Conservation (phyloP, 2,329 filamentous ascomycete species). For the Beauveria sp. region DNA sequence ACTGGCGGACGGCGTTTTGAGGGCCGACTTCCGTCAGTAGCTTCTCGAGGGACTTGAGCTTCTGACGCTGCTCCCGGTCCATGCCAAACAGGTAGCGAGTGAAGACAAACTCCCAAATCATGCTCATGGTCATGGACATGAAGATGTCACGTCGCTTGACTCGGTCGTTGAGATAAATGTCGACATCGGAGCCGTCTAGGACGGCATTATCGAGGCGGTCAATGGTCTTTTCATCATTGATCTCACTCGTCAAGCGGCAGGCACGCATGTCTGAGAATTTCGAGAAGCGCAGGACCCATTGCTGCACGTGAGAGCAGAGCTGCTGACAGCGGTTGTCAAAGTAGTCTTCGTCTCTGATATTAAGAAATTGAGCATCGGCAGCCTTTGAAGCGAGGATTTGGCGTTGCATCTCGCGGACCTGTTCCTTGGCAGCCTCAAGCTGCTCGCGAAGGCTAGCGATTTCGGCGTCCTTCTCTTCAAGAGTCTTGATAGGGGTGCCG, state of each 20-base stretch:
- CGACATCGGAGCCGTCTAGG: slow-evolving; percentile 88
- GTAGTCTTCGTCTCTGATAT: slow-evolving; percentile 81
- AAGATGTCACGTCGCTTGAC: slow-evolving; percentile 87
- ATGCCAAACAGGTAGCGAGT: slow-evolving; percentile 97
- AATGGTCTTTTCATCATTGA: slow-evolving; percentile 87
- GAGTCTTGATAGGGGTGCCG: slow-evolving; percentile 50
- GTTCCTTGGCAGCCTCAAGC: slow-evolving; percentile 62
- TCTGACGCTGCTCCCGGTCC: slow-evolving; percentile 95
- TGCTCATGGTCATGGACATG: slow-evolving; percentile 98
- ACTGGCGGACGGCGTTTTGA: slow-evolving; percentile 82
- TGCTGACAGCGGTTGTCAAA: slow-evolving; percentile 92
- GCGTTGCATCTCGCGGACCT: slow-evolving; percentile 44
- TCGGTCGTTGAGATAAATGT: slow-evolving; percentile 78
- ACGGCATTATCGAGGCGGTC: slow-evolving; percentile 91
- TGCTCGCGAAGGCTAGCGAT: slow-evolving; percentile 71
- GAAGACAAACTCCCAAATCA: slow-evolving; percentile 99
- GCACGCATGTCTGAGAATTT: slow-evolving; percentile 92
- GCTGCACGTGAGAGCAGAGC: slow-evolving; percentile 89
- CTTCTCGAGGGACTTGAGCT: slow-evolving; percentile 93
- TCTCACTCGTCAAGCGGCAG: slow-evolving; percentile 73
- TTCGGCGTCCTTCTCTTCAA: slow-evolving; percentile 79
- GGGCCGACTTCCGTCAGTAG: slow-evolving; percentile 83
- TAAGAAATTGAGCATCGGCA: slow-evolving; percentile 65
- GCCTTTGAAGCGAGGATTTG: slow-evolving; percentile 52
- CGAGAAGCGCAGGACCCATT: slow-evolving; percentile 96